Base-by-base conservation (phyloP, 805 yeast species). In the Priceomyces carsonii region DNA sequence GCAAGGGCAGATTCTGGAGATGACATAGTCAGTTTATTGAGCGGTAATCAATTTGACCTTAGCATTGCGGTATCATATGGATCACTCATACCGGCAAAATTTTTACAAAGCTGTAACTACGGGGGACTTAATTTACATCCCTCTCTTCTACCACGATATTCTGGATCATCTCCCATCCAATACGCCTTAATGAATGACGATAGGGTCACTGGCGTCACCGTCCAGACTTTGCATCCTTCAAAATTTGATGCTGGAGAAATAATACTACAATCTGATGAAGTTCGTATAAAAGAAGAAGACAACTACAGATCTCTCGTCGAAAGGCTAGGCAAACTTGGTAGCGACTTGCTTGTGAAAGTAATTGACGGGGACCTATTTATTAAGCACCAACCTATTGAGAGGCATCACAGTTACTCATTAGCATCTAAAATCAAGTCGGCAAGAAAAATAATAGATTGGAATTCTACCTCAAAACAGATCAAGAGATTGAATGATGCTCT, bases 51-150 rank as follows among this genome's bases (percentile, higher is more conserved):
- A 2, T 82, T 73, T 55, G 76, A 84, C 43, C 53, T 89, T 44
- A 82, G 89, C 1, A 69, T 93, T n/a, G 97, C 98, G 0, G 97
- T 89, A 1, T 88, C 97, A 0, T 93, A 80, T 56, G 99, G 98
- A 0, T 70, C 71, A 33, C 64, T 91, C 29, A 88, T 93, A 3
- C 97, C 98, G 0, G 62, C 60, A 0, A 39, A 55, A 2, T 77
- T 88, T 44, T 57, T 93, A 1, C 32, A 51, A 0, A 32, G 55
- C 0, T 61, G 80, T 14, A 55, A 57, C 8, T 77, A 57, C 50
- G 88, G 90, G 3, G 95, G 97, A 0, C 53, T 93, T 18, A 93
- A 93, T 53, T 88, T 93, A 1, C 99, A 93, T 55, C 99, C 99
- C 0, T 88, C 96, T 0, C 55, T 89, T 5, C 69, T 93, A 6